phyloP scores from a whole-genome alignment of 129 eudicot species.

The Pittosporum tobira region DNA sequence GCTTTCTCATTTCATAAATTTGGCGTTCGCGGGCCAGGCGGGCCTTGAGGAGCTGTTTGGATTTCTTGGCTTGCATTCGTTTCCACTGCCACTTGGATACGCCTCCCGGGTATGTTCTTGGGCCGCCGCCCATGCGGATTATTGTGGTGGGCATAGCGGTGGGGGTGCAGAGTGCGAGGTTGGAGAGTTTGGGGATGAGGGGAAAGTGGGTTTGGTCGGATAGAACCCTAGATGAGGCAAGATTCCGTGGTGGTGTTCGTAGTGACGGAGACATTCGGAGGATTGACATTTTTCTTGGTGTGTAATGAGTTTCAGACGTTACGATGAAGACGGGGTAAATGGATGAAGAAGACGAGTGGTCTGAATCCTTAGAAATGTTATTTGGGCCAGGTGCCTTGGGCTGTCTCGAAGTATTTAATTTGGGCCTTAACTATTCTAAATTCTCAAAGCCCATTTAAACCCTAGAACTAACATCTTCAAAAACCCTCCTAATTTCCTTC shows the following conservation, averaged over 20 bases:
- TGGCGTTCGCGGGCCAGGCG: slow-evolving; percentile 83
- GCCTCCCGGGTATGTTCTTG: slow-evolving; percentile 89
- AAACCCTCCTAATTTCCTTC: not conserved
- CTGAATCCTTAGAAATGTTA: too few species aligned
- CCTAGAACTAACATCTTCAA: not conserved
- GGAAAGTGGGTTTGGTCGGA: slow-evolving; percentile 15
- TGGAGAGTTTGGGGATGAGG: slow-evolving; percentile 24
- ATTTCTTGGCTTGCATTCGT: slow-evolving; percentile 72
- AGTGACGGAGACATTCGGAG: slow-evolving; percentile 21
- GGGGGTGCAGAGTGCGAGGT: slow-evolving; percentile 24
- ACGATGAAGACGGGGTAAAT: too few species aligned
- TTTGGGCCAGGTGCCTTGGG: too few species aligned
- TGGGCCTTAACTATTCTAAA: too few species aligned
- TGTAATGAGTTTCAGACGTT: too few species aligned
- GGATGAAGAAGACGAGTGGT: too few species aligned
- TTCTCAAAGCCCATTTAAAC: too few species aligned
- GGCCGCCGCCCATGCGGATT: slow-evolving; percentile 98
- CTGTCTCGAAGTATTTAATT: too few species aligned
- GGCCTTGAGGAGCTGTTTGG: slow-evolving; percentile 80
- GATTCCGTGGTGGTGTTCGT: slow-evolving; percentile 12
- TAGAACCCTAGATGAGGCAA: slow-evolving; percentile 28
- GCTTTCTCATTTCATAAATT: slow-evolving; percentile 82
- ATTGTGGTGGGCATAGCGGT: slow-evolving; percentile 22
- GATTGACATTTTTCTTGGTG: slow-evolving; percentile 27
- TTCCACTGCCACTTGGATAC: slow-evolving; percentile 98